Conservation (phyloP, 2,329 filamentous ascomycete species). For the Neobulgaria alba region DNA sequence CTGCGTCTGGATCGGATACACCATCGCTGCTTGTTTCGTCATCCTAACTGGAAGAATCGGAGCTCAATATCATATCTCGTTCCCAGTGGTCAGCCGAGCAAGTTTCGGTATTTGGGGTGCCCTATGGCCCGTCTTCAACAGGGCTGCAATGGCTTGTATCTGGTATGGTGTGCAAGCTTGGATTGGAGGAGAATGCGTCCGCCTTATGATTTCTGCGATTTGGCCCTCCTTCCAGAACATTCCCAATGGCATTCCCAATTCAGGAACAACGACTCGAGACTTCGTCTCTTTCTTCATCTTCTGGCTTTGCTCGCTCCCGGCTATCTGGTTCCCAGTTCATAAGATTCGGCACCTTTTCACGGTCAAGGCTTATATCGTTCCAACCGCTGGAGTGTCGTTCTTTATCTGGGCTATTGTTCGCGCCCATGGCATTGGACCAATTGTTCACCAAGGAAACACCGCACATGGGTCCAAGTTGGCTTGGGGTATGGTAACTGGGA, state of each 20-base stretch:
- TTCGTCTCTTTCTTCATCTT: constrained; percentile 83
- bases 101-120: constrained; percentile 87
- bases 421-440: constrained; percentile 75
- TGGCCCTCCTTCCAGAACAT: constrained; percentile 57
- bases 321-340: constrained; percentile 84
- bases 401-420: constrained; percentile 80
- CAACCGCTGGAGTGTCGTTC: constrained; percentile 73
- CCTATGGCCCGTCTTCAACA: constrained; percentile 82
- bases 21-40: constrained; percentile 67
- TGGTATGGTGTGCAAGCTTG: constrained; percentile 84
- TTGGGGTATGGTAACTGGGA: constrained; percentile 76
- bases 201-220: constrained; percentile 80
- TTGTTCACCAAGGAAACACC: constrained; percentile 60
- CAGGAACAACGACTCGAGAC: constrained; percentile 65
- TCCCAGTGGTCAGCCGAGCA: constrained; percentile 69
- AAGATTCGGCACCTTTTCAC: constrained; percentile 86
- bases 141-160: constrained; percentile 71
- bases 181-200: constrained; percentile 78
- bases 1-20: constrained; percentile 83
- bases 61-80: constrained; percentile 80
- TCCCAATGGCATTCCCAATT: constrained; percentile 58
- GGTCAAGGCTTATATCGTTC: constrained; percentile 78
- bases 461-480: constrained; percentile 59
- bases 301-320: constrained; percentile 71
- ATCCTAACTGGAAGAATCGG: constrained; percentile 75